Percentiles rank a stretch among this genome's conserved stretches.
Evolutionary conservation across 2,329 filamentous ascomycete genomes (phyloP).

Genomic region (Paecilomyces sp.): DNA sequence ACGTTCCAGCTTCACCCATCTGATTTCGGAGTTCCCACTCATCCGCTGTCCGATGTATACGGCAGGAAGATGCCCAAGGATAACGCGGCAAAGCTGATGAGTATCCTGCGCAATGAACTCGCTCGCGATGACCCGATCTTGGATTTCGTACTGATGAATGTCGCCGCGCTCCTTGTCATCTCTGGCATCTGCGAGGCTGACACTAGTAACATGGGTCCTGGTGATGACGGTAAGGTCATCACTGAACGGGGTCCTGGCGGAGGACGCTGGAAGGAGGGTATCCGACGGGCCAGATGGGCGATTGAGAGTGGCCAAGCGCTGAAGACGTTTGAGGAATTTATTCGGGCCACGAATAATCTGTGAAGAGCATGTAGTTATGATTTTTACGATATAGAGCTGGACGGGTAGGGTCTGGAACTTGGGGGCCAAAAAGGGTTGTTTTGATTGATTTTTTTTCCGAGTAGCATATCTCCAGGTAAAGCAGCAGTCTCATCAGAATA

Average conservation of each 20-base stretch:
- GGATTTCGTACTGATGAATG: constrained; percentile 91
- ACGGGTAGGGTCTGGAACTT: neutral
- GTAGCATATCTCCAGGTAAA: neutral
- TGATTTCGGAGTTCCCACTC: constrained; percentile 77
- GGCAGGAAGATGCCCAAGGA: constrained; percentile 78
- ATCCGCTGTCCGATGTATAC: constrained; percentile 70
- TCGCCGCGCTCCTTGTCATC: constrained; percentile 77
- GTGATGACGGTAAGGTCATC: constrained; percentile 74
- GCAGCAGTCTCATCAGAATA: neutral
- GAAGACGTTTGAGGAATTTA: constrained; percentile 74
- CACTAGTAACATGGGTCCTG: constrained; percentile 67
- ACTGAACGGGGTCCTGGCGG: constrained; percentile 77
- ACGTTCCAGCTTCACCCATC: constrained; percentile 70
- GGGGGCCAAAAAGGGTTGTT: neutral
- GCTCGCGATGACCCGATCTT: constrained; percentile 73
- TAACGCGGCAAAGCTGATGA: constrained; percentile 77
- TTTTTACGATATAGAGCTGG: constrained; percentile 17
- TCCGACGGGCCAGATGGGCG: constrained; percentile 79
- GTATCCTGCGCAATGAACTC: constrained; percentile 67
- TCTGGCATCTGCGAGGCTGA: constrained; percentile 83
- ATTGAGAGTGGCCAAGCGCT: constrained; percentile 81
- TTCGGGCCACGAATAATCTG: constrained; percentile 65
- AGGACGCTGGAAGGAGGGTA: constrained; percentile 89
- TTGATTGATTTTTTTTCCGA: neutral
- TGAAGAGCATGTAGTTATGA: constrained; percentile 12